phyloP scores from a whole-genome alignment of 208 protist genomes.

The Trypanosoma cruzi region DNA sequence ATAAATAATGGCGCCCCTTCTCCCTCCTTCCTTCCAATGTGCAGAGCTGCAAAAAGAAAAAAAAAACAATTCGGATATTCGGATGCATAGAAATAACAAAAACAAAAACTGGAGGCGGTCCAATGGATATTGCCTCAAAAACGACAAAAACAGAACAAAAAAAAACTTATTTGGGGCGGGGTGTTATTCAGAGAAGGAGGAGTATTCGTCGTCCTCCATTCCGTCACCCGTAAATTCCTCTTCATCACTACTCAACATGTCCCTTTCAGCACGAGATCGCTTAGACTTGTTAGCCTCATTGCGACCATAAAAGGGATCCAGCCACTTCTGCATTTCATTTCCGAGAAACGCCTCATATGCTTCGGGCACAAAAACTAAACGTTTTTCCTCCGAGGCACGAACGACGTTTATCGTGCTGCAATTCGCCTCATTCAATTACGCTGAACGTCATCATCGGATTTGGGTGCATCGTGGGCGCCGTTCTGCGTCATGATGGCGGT shows the following conservation, averaged over 20 bases:
- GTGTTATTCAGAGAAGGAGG: constrained; percentile 20
- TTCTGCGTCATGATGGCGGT: constrained; percentile 18
- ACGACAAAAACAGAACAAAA: too few species aligned
- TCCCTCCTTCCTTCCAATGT: not conserved
- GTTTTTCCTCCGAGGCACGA: not conserved
- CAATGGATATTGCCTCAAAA: not conserved
- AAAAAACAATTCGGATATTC: constrained; percentile 6
- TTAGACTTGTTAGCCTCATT: constrained; percentile 11
- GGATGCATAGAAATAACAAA: constrained; percentile 4
- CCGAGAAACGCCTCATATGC: constrained; percentile 31
- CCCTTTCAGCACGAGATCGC: not conserved
- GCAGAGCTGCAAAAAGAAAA: constrained; percentile 12
- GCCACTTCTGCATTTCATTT: constrained; percentile 41
- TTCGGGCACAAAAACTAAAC: constrained; percentile 34
- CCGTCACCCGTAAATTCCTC: constrained; percentile 24
- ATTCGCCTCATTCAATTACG: constrained; percentile 1
- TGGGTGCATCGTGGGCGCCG: not conserved
- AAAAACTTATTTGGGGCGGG: not conserved
- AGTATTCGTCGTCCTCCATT: constrained; percentile 10
- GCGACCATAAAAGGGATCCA: constrained; percentile 33
- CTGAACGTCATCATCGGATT: not conserved
- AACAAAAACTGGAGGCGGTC: not conserved
- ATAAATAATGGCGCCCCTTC: not conserved
- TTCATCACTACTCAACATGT: constrained; percentile 18
- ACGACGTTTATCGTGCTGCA: not conserved